Evolutionary conservation across 176 grass and related monocot species (phyloP), one percentile per base, ranked within the genome.

Genomic region (Themeda triandra): DNA sequence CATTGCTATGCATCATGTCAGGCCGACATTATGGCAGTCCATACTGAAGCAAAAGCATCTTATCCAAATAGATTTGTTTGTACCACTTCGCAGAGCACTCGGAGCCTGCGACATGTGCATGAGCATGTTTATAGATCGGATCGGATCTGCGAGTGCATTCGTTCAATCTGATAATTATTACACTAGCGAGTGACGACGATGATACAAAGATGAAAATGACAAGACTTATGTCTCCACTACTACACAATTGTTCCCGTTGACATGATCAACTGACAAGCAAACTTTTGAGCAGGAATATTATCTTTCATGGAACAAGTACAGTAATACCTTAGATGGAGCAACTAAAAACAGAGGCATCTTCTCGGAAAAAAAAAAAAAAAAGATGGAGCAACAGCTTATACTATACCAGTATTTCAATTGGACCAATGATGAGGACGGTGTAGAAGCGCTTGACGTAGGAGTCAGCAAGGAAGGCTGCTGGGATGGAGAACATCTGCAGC

Each of bases 401-500:
- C 89, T 71, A 94, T 92, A 94, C 92, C 83, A 94, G 31, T 19
- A 91, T 87, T 78, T 87, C 83, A 1, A 94, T 48, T 13, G 84
- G 89, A 0, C 17, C 80, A 17, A 94, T 76, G 28, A 94, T 79
- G 42, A 89, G 73, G 28, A 91, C 76, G 6, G 84, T 79, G 63
- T 89, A 89, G 28, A 89, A 87, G 24, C 92, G 80, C 37, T 86
- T 89, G 49, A 91, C 64, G 81, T 91, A 94, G 21, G 92, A 94
- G 60, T 94, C 92, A 0, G 92, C 87, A 15, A 94, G 58, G 84
- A 91, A 89, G 6, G 92, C 92, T 2, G 86, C 89, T 1, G 87
- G 69, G 49, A 94, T 71, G 39, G 92, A 85, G 69, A 94, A 94
- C 62, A 88, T 81, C 49, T 83, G 85, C 60, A 80, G 54, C 3